Evolutionary conservation across 306 rosid genomes (phyloP), one percentile per base, ranked within the genome.

Genomic region (Cucumis sativus): DNA sequence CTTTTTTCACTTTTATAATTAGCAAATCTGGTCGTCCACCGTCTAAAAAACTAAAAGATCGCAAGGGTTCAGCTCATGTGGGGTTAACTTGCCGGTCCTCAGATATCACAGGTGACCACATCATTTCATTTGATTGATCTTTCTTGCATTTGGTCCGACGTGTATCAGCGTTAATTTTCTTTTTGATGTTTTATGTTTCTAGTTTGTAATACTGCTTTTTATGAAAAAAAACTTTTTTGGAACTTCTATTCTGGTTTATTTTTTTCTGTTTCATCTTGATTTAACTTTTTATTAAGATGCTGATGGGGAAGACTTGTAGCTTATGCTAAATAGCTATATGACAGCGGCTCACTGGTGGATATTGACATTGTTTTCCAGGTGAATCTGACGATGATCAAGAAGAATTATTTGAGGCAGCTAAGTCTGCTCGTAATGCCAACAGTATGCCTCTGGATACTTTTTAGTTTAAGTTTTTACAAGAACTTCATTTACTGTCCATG

Each of bases 11-110:
- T 80, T 65, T 79, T 85, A 68, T 80, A 43, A 79, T 80, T 88
- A 89, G 98, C 75, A 91, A 88, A 87, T 77, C 88, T 57, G 98
- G 98, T 7, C 92, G 93, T 65, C 97, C 94, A 77, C 92, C 94
- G 75, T 83, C 91, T 4, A 94, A 88, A 84, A 94, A 94, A 84
- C 92, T 84, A 78, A 89, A 90, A 85, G 98, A 88, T 79, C 94
- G 90, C 77, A 90, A 91, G 80, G 79, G 77, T 76, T 78, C 82
- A 84, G 77, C 92, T 86, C 87, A 85, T 74, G 83, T 81, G 57
- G 91, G 90, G 84, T 86, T 88, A 77, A 86, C 62, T 23, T 84
- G 80, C 64, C 84, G 87, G 51, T 84, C 92, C 64, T 78, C 91
- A 64, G 93, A 93, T 83, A 83, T 87, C 69, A 84, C 89, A 82